These are phyloP conservation scores for Colletotrichum noveboracense DNA, from an alignment of 2,329 filamentous ascomycete species.

Conservation along the genomic window DNA sequence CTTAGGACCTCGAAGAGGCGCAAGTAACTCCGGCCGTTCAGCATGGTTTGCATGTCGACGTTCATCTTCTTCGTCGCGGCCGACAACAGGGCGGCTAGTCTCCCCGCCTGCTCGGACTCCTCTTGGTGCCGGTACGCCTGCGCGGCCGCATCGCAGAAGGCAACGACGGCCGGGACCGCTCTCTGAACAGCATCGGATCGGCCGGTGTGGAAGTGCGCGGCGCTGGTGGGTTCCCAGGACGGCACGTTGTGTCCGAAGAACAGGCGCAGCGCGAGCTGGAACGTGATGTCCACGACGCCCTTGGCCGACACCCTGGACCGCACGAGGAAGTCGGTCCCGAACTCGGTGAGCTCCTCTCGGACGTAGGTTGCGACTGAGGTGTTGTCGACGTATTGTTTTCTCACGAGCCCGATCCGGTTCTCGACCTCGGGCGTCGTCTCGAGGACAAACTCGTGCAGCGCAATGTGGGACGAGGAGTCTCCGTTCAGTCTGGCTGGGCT, in stretches of 20 bases:
- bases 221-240: constrained; percentile 26
- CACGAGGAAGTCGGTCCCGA: constrained; percentile 14
- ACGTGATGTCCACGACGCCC: constrained; percentile 21
- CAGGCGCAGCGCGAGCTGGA: constrained; percentile 24
- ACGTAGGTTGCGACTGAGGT: background rate
- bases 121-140: too few relatives aligned
- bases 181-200: constrained; percentile 26
- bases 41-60: too few relatives aligned
- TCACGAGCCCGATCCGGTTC: background rate
- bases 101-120: too few relatives aligned
- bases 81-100: too few relatives aligned
- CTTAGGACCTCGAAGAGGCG: too few relatives aligned
- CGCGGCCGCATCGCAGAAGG: constrained; percentile 18
- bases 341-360: constrained; percentile 2
- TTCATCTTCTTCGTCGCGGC: too few relatives aligned
- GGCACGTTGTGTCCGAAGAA: constrained; percentile 25
- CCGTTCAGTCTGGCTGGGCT: background rate
- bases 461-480: background rate
- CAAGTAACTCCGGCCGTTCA: too few relatives aligned
- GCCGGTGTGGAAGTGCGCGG: constrained; percentile 26
- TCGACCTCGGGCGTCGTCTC: background rate
- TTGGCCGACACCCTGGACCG: constrained; percentile 16
- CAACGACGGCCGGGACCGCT: constrained; percentile 8
- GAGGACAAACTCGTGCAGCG: constrained; percentile 7
- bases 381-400: background rate